Evolutionary conservation across 306 rosid species (phyloP), one percentile per base, ranked within the genome.

Genomic region (Purshia tridentata): DNA sequence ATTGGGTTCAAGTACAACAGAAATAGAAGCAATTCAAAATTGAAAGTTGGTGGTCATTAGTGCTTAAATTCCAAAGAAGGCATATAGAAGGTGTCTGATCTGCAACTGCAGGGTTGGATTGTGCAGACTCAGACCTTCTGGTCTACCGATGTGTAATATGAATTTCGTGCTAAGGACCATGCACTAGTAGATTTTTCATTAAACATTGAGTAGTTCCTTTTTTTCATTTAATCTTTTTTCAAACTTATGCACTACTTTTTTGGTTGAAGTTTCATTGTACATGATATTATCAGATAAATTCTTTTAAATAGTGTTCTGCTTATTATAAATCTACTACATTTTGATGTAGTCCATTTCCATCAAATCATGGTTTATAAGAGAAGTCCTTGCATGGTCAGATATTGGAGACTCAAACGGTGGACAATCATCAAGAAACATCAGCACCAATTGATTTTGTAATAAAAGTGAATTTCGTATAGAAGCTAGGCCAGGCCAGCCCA

Each of bases 1-100:
- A 39, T 53, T 54, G 51, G 73, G 50, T 69, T 52, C n/a, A 37
- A 16, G 50, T 69, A 39, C n/a, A 37, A 16, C 50, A 69, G 61
- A 37, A 11, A 39, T 10, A 10, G 50, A 3, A 39, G 64, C 18
- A 41, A 14, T 40, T 19, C 52, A 3, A 12, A 52, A 69, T 18
- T 13, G 64, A 3, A 12, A 52, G 52, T 18, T 13, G 64, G 35
- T 42, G 19, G 15, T 14, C 0, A 41, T 70, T 22, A 9, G 35
- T 41, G 44, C 7, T 15, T 70, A 12, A 70, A 8, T 41, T 22
- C 35, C 16, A 20, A 20, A 54, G 74, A 70, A 41, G 74, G 40
- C 60, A 18, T 57, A 18, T 7, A 49, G 37, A n/a, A 52, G 49
- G 40, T 29, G 39, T 0, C 7, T 55, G 60, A 20, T 55, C 37